Evolutionary conservation across 257 asterid species (phyloP), one percentile per base, ranked within the genome.

Genomic region (Primulina huaijiensis): DNA sequence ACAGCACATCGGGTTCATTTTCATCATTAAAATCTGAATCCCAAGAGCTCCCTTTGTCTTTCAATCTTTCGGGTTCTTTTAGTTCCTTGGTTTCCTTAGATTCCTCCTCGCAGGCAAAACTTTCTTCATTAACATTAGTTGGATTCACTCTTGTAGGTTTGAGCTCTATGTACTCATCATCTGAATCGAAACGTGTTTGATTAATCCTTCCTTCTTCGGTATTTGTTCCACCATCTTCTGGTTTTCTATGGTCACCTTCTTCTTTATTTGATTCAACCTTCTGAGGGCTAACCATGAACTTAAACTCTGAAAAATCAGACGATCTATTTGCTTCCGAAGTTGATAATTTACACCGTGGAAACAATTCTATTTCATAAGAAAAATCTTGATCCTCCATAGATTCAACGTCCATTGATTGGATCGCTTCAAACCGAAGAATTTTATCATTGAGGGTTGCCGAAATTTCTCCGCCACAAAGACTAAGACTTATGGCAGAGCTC

Each of bases 81-180:
- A 46, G 59, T 50, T 75, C 71, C 10, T 64, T 68, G 3, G 43
- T 59, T 53, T 65, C 59, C 65, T 64, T 46, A 23, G 71, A 35
- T 72, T 63, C 67, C 23, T 31, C 68, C 52, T 2, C 2, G 30
- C 30, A 8, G 43, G 65, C n/a, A 38, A 63, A 25, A 33, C 62
- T 62, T 27, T 59, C 81, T 73, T 12, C 53, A 43, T 20, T 43
- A 8, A 23, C 23, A 23, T 60, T 67, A 27, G 55, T 25, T 20
- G 57, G 55, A 34, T 10, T 61, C 5, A 65, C 35, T 46, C 43
- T 19, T 56, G 65, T 37, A 64, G 80, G 82, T 69, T 81, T 78
- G 70, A 87, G 31, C 71, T 87, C 93, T 61, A 89, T 86, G 78
- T 55, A 89, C 34, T 78, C 96, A 66, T 79, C 88, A 5, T 82